phyloP scores from a whole-genome alignment of 331 rosid genomes.

The Acacia concinna region DNA sequence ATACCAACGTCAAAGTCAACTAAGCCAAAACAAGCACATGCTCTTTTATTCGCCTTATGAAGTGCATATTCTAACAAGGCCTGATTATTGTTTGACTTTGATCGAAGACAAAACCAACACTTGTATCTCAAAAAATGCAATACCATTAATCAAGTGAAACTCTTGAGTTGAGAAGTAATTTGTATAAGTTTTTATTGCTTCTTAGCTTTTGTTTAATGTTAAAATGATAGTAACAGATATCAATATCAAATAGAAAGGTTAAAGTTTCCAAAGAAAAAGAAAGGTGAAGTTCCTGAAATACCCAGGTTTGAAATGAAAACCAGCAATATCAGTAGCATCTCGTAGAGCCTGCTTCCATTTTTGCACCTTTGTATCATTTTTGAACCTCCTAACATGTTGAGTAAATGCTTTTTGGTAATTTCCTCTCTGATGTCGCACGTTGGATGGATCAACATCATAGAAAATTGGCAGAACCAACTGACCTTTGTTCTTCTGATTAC shows the following conservation, averaged over 20 bases:
- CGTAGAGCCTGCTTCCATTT: neutral
- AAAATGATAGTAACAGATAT: neutral
- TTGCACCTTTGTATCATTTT: neutral
- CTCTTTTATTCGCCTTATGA: neutral
- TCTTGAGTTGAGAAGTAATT: neutral
- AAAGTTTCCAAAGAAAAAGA: neutral
- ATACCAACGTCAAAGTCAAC: neutral
- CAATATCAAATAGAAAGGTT: neutral
- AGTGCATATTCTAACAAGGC: neutral
- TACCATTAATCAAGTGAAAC: neutral
- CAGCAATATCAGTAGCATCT: constrained; percentile 6
- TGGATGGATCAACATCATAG: neutral
- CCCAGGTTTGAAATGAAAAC: neutral
- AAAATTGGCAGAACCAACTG: neutral
- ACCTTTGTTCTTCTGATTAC: neutral
- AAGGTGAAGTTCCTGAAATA: neutral
- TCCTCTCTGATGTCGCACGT: neutral
- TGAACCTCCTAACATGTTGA: neutral
- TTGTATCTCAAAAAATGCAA: neutral
- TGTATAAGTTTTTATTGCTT: neutral
- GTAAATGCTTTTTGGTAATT: neutral
- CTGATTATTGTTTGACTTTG: neutral
- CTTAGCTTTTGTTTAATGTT: neutral
- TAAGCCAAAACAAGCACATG: neutral
- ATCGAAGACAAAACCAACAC: neutral